A percentile compares a stretch with the other conserved stretches of the same genome.
Evolutionary conservation across 352 stramenopile species (phyloP).

Genomic region (Pythium brachiatum): DNA sequence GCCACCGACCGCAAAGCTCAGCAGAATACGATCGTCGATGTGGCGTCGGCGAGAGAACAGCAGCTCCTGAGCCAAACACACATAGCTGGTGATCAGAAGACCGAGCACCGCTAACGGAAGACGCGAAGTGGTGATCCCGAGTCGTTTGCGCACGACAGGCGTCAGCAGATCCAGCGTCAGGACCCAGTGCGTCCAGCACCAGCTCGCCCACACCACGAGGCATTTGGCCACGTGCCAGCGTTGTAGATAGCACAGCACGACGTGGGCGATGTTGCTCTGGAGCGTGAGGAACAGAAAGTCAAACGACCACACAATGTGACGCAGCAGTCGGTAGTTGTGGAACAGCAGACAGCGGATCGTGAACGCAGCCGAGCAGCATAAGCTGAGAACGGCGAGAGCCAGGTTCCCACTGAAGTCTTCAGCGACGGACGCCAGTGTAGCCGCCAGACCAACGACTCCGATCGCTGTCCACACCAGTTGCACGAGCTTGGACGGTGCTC

Average conservation of each 20-base stretch:
- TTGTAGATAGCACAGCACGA: background rate
- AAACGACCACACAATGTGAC: slow-evolving; percentile 1
- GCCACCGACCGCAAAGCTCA: background rate
- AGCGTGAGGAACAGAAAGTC: slow-evolving; percentile 3
- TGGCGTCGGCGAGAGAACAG: background rate
- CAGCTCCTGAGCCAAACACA: background rate
- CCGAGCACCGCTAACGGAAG: background rate
- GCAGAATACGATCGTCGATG: background rate
- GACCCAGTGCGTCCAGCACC: slow-evolving; percentile 2
- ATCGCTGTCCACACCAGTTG: background rate
- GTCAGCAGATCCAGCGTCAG: slow-evolving; percentile 7
- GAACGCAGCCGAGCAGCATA: too few relatives aligned
- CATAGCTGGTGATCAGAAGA: background rate
- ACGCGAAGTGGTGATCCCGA: background rate
- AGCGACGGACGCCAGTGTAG: background rate
- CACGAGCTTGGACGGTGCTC: background rate
- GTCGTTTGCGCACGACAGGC: background rate
- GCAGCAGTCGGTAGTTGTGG: too few relatives aligned
- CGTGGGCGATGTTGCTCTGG: background rate
- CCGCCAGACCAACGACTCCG: background rate
- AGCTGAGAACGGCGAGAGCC: too few relatives aligned
- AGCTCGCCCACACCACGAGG: background rate
- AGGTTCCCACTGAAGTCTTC: background rate
- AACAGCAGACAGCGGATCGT: too few relatives aligned
- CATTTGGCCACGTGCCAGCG: background rate